phyloP scores from a whole-genome alignment of 805 yeast genomes.

The Metschnikowia vanudenii region DNA sequence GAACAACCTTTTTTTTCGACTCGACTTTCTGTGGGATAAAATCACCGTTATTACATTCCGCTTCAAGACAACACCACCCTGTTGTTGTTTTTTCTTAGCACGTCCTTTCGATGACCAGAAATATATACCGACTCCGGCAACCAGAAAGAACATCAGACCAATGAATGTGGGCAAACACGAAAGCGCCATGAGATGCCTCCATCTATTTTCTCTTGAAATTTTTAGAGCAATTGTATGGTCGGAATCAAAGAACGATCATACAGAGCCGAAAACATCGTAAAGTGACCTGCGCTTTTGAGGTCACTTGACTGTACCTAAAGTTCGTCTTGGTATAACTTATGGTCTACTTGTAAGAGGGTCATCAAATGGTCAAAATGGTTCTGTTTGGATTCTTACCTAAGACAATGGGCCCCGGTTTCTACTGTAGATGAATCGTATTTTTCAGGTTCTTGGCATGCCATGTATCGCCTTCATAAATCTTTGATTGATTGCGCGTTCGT shows the following conservation, averaged over 20 bases:
- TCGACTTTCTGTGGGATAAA: constrained; percentile 12
- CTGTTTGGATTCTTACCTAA: constrained; percentile 26
- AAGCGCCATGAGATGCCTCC: constrained; percentile 23
- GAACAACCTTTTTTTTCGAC: constrained; percentile 19
- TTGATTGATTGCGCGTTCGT: not conserved
- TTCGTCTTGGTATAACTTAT: constrained; percentile 39
- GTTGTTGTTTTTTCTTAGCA: constrained; percentile 17
- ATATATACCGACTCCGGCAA: constrained; percentile 29
- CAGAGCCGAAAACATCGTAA: constrained; percentile 41
- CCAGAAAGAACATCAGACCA: constrained; percentile 29
- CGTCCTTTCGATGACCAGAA: constrained; percentile 14
- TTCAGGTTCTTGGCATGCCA: not conserved
- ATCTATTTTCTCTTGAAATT: constrained; percentile 4
- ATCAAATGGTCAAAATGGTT: constrained; percentile 37
- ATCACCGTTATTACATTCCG: constrained; percentile 29
- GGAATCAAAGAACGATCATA: constrained; percentile 41
- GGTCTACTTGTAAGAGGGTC: constrained; percentile 51
- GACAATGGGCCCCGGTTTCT: constrained; percentile 7
- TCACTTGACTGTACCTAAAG: constrained; percentile 40
- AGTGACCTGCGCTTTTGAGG: constrained; percentile 34
- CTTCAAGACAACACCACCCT: constrained; percentile 32
- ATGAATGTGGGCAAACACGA: constrained; percentile 36
- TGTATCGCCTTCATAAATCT: not conserved
- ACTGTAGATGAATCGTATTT: not conserved
- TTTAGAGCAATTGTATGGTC: constrained; percentile 40